Conservation (phyloP, 2,329 filamentous ascomycete genomes). For the Trichoderma guizhouense region DNA sequence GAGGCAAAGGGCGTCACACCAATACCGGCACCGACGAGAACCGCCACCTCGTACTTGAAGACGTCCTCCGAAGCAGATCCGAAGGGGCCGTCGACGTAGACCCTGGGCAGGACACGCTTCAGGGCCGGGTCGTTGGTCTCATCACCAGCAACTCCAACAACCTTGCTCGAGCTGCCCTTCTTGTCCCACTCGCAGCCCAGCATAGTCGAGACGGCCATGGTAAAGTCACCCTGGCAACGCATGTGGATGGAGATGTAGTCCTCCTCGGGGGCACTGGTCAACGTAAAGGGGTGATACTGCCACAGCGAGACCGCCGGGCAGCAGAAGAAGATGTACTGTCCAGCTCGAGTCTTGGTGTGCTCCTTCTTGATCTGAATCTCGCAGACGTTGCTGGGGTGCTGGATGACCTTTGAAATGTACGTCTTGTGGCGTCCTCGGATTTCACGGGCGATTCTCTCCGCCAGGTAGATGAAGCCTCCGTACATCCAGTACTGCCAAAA, state of each 20-base stretch:
- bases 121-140: constrained; percentile 66
- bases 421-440: constrained; percentile 78
- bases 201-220: constrained; percentile 62
- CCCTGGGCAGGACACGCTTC: constrained; percentile 69
- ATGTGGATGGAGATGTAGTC: constrained; percentile 88
- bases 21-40: constrained; percentile 79
- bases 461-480: constrained; percentile 74
- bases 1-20: constrained; percentile 85
- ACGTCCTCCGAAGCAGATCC: constrained; percentile 84
- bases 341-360: constrained; percentile 74
- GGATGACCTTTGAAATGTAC: constrained; percentile 83
- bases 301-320: constrained; percentile 82
- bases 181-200: constrained; percentile 73
- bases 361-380: constrained; percentile 94
- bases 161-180: constrained; percentile 54
- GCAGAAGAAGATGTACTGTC: constrained; percentile 87
- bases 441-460: constrained; percentile 75
- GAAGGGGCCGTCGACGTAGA: constrained; percentile 83
- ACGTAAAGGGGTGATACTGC: constrained; percentile 86
- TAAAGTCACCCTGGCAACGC: constrained; percentile 80
- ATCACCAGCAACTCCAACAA: constrained; percentile 64
- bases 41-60: constrained; percentile 79
- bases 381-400: constrained; percentile 83
- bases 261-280: constrained; percentile 84
- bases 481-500: constrained; percentile 93